These are phyloP conservation scores for Jatropha podagrica DNA, from an alignment of 441 rosid genomes.

Conservation along the genomic window DNA sequence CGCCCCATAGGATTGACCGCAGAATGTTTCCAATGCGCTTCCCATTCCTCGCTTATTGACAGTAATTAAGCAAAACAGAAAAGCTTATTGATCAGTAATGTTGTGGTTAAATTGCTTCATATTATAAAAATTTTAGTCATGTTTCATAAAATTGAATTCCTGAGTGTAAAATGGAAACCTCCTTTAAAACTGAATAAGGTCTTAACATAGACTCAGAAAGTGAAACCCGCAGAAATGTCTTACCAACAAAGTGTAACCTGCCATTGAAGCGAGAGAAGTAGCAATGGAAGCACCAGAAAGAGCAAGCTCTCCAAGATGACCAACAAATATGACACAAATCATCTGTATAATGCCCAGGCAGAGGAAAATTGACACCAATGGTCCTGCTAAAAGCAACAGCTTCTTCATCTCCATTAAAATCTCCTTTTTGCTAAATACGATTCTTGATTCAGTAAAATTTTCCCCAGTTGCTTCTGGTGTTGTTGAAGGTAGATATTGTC, in stretches of 20 bases:
- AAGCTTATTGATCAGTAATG: too few relatives aligned
- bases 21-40: slow-evolving; percentile 46
- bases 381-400: slow-evolving; percentile 8
- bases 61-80: too few relatives aligned
- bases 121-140: too few relatives aligned
- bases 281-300: slow-evolving; percentile 21
- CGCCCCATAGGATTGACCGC: slow-evolving; percentile 51
- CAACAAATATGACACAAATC: slow-evolving; percentile 6
- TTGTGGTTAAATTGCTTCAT: too few relatives aligned
- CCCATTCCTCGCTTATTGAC: slow-evolving; percentile 34
- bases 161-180: too few relatives aligned
- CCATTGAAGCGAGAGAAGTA: slow-evolving; percentile 14
- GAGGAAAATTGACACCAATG: not conserved
- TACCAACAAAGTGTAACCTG: slow-evolving; percentile 14
- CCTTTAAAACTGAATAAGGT: too few relatives aligned
- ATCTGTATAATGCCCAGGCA: not conserved
- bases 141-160: too few relatives aligned
- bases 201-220: not conserved
- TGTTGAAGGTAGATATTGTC: not conserved
- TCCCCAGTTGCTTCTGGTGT: not conserved
- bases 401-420: slow-evolving; percentile 13
- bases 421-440: slow-evolving; percentile 2
- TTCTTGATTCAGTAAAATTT: not conserved
- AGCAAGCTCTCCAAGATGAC: slow-evolving; percentile 18
- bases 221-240: not conserved